Evolutionary conservation across 1,284 basidiomycete genomes (phyloP).

Genomic region (Pascua sp.): DNA sequence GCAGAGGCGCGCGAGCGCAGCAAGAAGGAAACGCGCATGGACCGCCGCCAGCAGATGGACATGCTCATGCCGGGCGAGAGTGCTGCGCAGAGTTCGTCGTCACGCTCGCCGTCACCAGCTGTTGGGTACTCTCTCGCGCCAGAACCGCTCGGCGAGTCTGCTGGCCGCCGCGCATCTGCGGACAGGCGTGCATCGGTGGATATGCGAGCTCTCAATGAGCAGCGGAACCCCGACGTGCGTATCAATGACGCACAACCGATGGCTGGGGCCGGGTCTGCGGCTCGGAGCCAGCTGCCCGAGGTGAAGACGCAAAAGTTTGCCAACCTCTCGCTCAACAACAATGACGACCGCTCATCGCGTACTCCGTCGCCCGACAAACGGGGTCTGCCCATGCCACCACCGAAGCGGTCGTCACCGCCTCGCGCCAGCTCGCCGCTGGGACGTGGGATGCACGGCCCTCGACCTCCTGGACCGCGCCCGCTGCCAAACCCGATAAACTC

Average conservation of each 20-base stretch:
- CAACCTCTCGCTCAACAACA: not conserved
- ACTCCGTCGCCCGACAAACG: constrained; percentile 32
- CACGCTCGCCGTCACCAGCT: constrained; percentile 37
- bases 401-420: constrained; percentile 13
- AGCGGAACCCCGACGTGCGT: too few species aligned
- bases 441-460: constrained; percentile 15
- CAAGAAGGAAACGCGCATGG: constrained; percentile 46
- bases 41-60: constrained; percentile 24
- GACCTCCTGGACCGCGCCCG: constrained; percentile 23
- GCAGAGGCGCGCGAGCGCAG: constrained; percentile 45
- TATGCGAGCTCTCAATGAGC: too few species aligned
- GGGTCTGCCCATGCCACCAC: constrained; percentile 1
- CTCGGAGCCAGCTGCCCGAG: too few species aligned
- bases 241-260: too few species aligned
- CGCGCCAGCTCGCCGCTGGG: constrained; percentile 33
- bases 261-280: too few species aligned
- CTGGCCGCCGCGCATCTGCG: too few species aligned
- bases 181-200: too few species aligned
- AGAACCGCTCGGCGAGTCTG: too few species aligned
- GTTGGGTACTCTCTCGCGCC: too few species aligned
- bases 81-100: constrained; percentile 23
- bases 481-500: constrained; percentile 36
- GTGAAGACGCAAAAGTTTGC: too few species aligned
- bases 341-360: constrained; percentile 18
- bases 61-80: constrained; percentile 14